Evolutionary conservation across 257 asterid genomes (phyloP).

Genomic region (Solanum sitiens): DNA sequence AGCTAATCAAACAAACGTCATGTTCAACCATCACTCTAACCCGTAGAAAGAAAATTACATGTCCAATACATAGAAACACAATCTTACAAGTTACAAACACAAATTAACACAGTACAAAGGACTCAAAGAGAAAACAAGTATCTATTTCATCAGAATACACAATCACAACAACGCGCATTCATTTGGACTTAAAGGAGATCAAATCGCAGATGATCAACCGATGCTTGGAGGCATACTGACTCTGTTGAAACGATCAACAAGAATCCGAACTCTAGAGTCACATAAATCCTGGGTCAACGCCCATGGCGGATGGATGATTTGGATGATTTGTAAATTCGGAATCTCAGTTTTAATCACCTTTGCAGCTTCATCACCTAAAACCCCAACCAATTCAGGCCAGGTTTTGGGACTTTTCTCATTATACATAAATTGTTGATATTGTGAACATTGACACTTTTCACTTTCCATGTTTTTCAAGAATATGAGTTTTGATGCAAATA

Average conservation of each 20-base stretch:
- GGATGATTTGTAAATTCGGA: neutral
- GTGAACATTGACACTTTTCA: neutral
- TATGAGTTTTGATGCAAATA: neutral
- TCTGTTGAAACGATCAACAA: neutral
- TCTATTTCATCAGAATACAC: neutral
- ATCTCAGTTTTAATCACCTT: neutral
- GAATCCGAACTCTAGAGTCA: neutral
- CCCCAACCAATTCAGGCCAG: slow-evolving; percentile 3
- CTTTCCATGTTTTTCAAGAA: neutral
- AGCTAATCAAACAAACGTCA: neutral
- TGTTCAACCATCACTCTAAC: neutral
- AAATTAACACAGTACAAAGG: neutral
- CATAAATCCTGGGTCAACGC: neutral
- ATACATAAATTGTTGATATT: neutral
- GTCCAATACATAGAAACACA: neutral
- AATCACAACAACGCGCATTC: neutral
- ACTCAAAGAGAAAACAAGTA: neutral
- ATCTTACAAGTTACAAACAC: neutral
- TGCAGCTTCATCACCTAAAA: neutral
- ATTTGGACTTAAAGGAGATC: neutral
- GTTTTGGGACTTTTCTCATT: neutral
- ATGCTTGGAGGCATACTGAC: neutral
- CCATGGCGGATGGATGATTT: slow-evolving; percentile 1
- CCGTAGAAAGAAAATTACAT: neutral
- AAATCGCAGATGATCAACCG: neutral